Evolutionary conservation across 306 rosid genomes (phyloP), one percentile per base, ranked within the genome.

Genomic region (Glycyrrhiza uralensis): DNA sequence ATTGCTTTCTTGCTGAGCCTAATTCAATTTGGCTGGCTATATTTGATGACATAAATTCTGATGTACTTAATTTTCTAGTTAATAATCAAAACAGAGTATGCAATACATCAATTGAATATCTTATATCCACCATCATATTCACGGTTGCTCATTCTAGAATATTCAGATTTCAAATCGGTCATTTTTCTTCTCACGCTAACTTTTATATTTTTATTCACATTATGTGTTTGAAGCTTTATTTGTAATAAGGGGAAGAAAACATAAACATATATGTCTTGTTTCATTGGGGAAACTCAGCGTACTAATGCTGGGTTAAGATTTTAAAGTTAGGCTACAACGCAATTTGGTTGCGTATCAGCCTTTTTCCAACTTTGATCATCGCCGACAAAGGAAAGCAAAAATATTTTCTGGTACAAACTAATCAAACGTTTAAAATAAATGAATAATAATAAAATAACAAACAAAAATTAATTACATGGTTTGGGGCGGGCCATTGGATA

Each of bases 1-100:
- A 71, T 42, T 17, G 7, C 36, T 45, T 39, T 44, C 50, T 60
- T 24, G 38, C 22, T 56, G n/a, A 66, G 69, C 74, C 51, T n/a
- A n/a, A n/a, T 42, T 55, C 39, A 23, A 54, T 56, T 76, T 52
- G 66, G 38, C 36, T 20, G 6, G 18, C 26, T 65, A 11, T 15
- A n/a, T 64, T 49, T 63, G 13, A 36, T 17, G 13, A 60, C n/a
- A 22, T 33, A 17, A n/a, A 6, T 33, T 33, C 17, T 15, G 17
- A 11, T 62, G 41, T 50, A 33, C 9, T 18, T 11, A 2, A 3
- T 33, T 10, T 45, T 46, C 17, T 5, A 3, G 39, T 56, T 57
- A 45, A 30, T 57, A 45, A 30, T 52, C 47, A 59, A 49, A 23
- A 10, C 54, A 54, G 5, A 0, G 10, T 1, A 23, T 66, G 60